These are phyloP conservation scores for Solanum etuberosum DNA, from an alignment of 257 asterid genomes.

Conservation along the genomic window DNA sequence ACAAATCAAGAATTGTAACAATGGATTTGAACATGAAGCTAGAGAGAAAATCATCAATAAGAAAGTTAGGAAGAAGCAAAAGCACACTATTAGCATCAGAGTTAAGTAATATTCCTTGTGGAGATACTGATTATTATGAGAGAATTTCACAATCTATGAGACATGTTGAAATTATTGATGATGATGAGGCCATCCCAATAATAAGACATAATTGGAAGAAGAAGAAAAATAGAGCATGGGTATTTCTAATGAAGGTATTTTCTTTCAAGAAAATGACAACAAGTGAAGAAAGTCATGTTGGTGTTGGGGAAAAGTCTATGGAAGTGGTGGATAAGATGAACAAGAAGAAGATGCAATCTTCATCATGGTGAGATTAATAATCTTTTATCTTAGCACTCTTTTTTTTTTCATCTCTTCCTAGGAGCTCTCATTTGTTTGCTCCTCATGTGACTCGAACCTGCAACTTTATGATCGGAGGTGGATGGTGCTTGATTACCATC, in stretches of 20 bases:
- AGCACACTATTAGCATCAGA: conserved; percentile 13
- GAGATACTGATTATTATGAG: conserved; percentile 3
- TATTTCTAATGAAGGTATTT: conserved; percentile 1
- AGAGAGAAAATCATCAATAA: background rate
- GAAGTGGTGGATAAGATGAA: background rate
- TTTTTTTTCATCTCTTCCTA: background rate
- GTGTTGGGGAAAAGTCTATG: background rate
- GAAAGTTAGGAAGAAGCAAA: conserved; percentile 5
- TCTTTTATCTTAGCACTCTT: background rate
- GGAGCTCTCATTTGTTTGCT: background rate
- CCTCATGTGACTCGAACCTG: background rate
- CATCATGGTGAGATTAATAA: background rate
- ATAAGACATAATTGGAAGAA: background rate
- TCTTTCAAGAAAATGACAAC: conserved; percentile 1
- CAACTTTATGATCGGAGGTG: background rate
- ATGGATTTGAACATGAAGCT: conserved; percentile 8
- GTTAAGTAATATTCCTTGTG: background rate
- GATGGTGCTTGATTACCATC: background rate
- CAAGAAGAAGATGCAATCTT: background rate
- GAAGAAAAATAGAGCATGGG: conserved; percentile 3
- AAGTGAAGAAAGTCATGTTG: background rate
- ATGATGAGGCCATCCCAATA: background rate
- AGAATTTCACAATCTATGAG: conserved; percentile 21
- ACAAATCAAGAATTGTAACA: background rate
- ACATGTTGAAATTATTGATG: background rate